Evolutionary conservation across 371 early-diverging fungal genomes (phyloP), one percentile per base, ranked within the genome.

Genomic region (Rhizopus microsporus): DNA sequence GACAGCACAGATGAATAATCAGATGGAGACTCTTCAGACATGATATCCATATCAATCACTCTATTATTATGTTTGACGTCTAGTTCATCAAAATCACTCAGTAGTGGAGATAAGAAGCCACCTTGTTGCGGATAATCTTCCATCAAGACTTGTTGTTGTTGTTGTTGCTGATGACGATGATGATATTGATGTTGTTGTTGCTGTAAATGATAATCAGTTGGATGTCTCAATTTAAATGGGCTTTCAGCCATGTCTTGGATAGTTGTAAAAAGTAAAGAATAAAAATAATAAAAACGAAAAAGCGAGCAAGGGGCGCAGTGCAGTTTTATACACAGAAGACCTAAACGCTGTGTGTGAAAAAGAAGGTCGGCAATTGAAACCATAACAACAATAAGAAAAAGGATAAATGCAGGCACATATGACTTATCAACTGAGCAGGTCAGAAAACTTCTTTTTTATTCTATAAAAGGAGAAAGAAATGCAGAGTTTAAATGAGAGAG

Each of bases 41-140:
- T 13, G 29, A 43, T 17, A 10, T 45, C 30, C 34, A 34, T 32
- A 30, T 54, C 45, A 33, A 44, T 39, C 38, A 23, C 8, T 23
- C 23, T 32, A 29, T 29, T 51, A 17, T 23, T 23, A 23, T 23
- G 17, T 29, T 51, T 35, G 39, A 35, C 51, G 23, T 51, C 51
- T 38, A 17, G 33, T 23, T 69, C 70, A 44, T 69, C 70, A 45
- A 69, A 69, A 10, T 69, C 70, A 39, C 62, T 62, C 13, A 69
- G 23, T 3, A 54, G 51, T 16, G 70, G 63, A 23, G 65, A 66
- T 23, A 47, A 51, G 3, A 56, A 59, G 17, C 38, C 33, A 29
- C 66, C 63, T 23, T 62, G 59, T 48, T 50, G 31, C 7, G 7
- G 8, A n/a, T 46, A 8, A 46, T 46, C 46, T 7, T n/a, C 9